phyloP scores from a whole-genome alignment of 495 filamentous ascomycete species.

The Aspergillus bertholletiae region DNA sequence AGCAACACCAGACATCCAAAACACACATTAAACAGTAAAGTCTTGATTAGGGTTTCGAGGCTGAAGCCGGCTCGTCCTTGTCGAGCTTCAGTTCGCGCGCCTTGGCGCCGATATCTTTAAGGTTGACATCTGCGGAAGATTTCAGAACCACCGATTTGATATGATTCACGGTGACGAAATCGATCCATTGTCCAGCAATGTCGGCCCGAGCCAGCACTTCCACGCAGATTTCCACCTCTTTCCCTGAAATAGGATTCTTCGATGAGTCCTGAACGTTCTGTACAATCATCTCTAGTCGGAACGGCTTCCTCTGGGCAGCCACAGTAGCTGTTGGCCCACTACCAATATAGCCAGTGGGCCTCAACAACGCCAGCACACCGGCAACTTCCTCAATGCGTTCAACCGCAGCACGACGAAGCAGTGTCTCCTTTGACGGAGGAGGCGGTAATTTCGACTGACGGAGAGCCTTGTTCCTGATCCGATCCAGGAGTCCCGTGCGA shows the following conservation, averaged over 20 bases:
- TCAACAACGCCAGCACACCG: constrained; percentile 34
- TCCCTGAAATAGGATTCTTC: constrained; percentile 34
- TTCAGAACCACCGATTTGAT: constrained; percentile 43
- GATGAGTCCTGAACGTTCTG: constrained; percentile 39
- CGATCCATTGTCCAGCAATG: constrained; percentile 44
- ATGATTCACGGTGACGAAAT: constrained; percentile 37
- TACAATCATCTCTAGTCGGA: constrained; percentile 34
- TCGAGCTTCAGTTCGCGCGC: constrained; percentile 33
- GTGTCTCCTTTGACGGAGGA: constrained; percentile 39
- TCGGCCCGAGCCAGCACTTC: constrained; percentile 39
- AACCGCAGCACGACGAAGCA: constrained; percentile 35
- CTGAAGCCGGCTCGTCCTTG: constrained; percentile 19
- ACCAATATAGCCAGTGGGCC: constrained; percentile 33
- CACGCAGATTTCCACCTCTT: constrained; percentile 41
- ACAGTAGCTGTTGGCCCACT: constrained; percentile 31
- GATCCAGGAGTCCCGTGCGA: constrained; percentile 38
- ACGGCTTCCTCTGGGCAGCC: constrained; percentile 38
- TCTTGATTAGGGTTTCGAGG: background rate
- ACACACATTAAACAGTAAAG: constrained; percentile 5
- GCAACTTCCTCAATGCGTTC: constrained; percentile 42
- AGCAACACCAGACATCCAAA: constrained; percentile 11
- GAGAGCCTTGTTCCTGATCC: constrained; percentile 43
- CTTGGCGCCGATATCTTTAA: constrained; percentile 36
- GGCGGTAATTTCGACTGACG: constrained; percentile 42
- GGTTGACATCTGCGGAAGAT: constrained; percentile 38